Evolutionary conservation across 306 rosid species (phyloP).

Genomic region (Spatholobus suberectus): DNA sequence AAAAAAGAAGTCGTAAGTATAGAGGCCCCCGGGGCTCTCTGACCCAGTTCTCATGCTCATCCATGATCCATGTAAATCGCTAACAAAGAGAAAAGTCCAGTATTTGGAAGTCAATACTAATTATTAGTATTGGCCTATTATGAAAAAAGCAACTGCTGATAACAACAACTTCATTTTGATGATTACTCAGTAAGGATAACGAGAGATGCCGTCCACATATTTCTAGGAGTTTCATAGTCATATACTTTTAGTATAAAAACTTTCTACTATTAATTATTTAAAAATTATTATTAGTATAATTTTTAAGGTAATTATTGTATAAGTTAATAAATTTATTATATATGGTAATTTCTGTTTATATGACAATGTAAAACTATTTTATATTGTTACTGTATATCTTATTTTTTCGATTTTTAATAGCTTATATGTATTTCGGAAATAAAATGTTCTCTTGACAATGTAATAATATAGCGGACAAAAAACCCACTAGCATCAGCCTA

Average conservation of each 20-base stretch:
- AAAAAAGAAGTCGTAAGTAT: neutral
- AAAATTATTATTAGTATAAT: no score
- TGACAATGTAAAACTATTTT: no score
- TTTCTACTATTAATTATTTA: no score
- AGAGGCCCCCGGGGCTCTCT: neutral
- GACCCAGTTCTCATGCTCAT: neutral
- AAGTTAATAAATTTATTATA: no score
- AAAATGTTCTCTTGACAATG: neutral
- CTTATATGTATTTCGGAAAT: neutral
- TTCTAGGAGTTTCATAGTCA: no score
- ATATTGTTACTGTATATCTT: no score
- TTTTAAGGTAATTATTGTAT: no score
- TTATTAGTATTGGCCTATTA: conserved; percentile 17
- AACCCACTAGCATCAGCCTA: no score
- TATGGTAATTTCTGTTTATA: no score
- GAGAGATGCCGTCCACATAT: neutral
- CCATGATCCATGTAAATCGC: neutral
- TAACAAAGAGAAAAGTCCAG: neutral
- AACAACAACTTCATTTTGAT: neutral
- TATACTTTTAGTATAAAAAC: no score
- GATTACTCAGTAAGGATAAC: neutral
- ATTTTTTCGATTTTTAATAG: no score
- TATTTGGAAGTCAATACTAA: neutral
- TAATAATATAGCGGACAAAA: neutral
- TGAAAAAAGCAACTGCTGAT: neutral